Conservation (phyloP, 2,329 filamentous ascomycete species). For the Escovopsis weberi region DNA sequence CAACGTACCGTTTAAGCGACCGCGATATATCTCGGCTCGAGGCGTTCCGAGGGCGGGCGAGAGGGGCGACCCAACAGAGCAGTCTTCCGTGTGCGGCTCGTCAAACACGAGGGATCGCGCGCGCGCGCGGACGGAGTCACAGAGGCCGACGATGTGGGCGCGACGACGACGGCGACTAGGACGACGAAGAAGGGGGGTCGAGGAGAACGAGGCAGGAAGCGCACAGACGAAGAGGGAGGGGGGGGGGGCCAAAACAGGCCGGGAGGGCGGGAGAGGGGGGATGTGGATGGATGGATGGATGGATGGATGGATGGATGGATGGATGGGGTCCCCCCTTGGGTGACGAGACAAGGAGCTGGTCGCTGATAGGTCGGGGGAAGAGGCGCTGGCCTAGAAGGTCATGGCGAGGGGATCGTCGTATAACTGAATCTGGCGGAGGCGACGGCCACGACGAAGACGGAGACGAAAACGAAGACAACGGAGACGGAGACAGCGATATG, state of each 20-base stretch:
- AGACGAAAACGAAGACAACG: too few species aligned
- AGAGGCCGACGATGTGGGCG: conserved; percentile 7
- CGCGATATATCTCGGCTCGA: background rate
- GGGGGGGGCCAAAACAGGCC: too few species aligned
- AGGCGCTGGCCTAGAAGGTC: background rate
- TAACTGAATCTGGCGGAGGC: too few species aligned
- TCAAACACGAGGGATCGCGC: too few species aligned
- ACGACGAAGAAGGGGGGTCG: conserved; percentile 1
- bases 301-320: conserved; percentile 1
- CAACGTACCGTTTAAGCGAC: conserved; percentile 6
- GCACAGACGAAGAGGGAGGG: conserved; percentile 4
- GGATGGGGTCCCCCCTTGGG: background rate
- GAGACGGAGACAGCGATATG: too few species aligned
- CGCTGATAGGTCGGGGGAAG: conserved; percentile 4
- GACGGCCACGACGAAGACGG: too few species aligned
- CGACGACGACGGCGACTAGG: background rate
- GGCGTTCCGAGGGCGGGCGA: background rate
- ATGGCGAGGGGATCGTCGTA: background rate
- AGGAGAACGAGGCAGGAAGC: conserved; percentile 1
- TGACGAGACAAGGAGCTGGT: conserved; percentile 1
- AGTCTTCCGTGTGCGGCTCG: background rate
- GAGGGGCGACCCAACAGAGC: background rate
- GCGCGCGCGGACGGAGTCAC: too few species aligned
- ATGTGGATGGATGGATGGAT: background rate
- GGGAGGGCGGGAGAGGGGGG: too few species aligned